Evolutionary conservation across 1,139 yeast species (phyloP), one percentile per base, ranked within the genome.

Genomic region (Protomyces inundatus): DNA sequence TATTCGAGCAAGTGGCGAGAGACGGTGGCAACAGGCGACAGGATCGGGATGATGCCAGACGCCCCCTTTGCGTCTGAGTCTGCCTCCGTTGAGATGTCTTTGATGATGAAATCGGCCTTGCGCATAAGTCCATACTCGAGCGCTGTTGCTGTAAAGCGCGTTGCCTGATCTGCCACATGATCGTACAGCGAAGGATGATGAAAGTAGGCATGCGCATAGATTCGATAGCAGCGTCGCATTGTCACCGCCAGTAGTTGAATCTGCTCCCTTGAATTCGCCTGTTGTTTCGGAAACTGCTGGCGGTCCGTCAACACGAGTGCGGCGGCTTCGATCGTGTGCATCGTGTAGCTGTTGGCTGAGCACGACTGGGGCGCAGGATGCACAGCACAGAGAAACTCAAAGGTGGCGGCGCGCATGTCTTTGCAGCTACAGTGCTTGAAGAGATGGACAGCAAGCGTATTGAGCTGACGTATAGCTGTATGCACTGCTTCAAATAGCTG

Each of bases 121-220:
- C 23, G 16, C 48, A 42, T n/a, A 7, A 42, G 48, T 14, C 10
- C 9, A 30, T 4, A 14, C 33, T 42, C 32, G 12, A 14, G 5
- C 23, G 48, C 48, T 5, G 9, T 10, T 14, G 32, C 23, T 7
- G 16, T 14, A 30, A 9, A 42, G 9, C 9, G 32, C 4, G 9
- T 14, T 14, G 48, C 48, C 9, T 16, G 23, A 16, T 10, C 9
- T 5, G 10, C 32, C 30, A 42, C 48, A 10, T 42, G 3, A 9
- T 14, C 48, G 32, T 42, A 42, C 32, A 42, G 9, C 7, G 51
- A 62, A 16, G 36, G 33, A 52, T 57, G 61, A 10, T 57, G 36
- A 14, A 37, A 57, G 50, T 54, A 57, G 23, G 61, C 61, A 53
- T 57, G 61, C n/a, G 36, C 56, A 57, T 46, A 57, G 46, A 57